Conservation (phyloP, 1,284 basidiomycete genomes). For the Neotropicomus parvogracilis region DNA sequence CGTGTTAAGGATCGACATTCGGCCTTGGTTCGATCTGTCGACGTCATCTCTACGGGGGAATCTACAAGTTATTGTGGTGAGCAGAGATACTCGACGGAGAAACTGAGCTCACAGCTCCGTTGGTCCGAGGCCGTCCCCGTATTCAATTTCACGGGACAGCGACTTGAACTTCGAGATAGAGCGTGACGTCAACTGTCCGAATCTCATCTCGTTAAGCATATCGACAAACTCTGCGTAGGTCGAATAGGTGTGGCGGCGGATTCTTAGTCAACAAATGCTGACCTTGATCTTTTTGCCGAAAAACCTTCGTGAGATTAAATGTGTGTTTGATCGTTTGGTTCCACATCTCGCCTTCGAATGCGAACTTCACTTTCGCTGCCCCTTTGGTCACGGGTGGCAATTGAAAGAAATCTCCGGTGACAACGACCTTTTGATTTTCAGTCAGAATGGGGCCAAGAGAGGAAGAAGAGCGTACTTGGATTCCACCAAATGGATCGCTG, state of each 20-base stretch:
- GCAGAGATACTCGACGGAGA: slow-evolving; percentile 2
- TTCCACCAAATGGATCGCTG: slow-evolving; percentile 77
- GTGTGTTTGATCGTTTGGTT: slow-evolving; percentile 50
- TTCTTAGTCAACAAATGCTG: slow-evolving; percentile 13
- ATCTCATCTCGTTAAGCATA: slow-evolving; percentile 92
- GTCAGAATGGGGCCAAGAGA: slow-evolving; percentile 2
- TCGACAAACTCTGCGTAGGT: slow-evolving; percentile 67
- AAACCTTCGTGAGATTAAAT: slow-evolving; percentile 62
- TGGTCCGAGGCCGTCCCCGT: slow-evolving; percentile 72
- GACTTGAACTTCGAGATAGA: slow-evolving; percentile 61
- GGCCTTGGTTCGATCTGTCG: slow-evolving; percentile 66
- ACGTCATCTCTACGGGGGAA: slow-evolving; percentile 89
- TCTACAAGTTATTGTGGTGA: slow-evolving; percentile 36
- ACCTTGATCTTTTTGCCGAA: slow-evolving; percentile 66
- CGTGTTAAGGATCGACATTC: slow-evolving; percentile 50
- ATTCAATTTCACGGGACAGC: slow-evolving; percentile 56
- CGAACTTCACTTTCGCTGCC: slow-evolving; percentile 52
- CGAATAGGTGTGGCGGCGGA: slow-evolving; percentile 3
- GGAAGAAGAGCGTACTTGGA: slow-evolving; percentile 56
- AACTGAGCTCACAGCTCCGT: slow-evolving; percentile 64
- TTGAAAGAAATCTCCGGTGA: slow-evolving; percentile 93
- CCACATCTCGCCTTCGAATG: slow-evolving; percentile 86
- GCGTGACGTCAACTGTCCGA: slow-evolving; percentile 58
- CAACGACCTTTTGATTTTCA: slow-evolving; percentile 53
- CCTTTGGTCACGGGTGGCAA: slow-evolving; percentile 80